phyloP scores from a whole-genome alignment of 108 stramenopile species.

The Phaeodactylum tricornutum region DNA sequence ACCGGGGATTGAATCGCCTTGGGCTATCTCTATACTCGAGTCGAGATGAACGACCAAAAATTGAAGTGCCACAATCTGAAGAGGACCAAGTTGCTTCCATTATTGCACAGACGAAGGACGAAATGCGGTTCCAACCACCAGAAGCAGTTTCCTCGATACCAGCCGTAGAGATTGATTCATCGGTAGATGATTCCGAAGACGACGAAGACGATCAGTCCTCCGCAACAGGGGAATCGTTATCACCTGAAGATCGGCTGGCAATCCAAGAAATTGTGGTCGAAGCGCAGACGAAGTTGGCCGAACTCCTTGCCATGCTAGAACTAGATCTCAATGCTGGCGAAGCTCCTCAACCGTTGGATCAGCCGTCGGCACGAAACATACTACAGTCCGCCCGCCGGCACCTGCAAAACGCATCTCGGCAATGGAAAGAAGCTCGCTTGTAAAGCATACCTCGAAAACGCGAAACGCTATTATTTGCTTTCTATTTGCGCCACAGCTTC shows the following conservation, averaged over 20 bases:
- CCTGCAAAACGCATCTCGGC: no score
- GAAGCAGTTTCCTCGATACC: background rate
- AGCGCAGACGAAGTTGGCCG: conserved; percentile 20
- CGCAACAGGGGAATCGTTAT: conserved; percentile 4
- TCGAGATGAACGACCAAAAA: conserved; percentile 12
- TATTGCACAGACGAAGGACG: conserved; percentile 37
- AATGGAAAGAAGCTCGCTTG: no score
- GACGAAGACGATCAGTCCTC: conserved; percentile 1
- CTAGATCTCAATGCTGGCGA: no score
- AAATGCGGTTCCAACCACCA: conserved; percentile 14
- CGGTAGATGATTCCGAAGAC: conserved; percentile 4
- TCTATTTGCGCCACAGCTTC: no score
- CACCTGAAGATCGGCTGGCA: conserved; percentile 17
- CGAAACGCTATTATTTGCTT: no score
- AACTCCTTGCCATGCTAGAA: conserved; percentile 19
- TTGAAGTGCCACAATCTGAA: conserved; percentile 23
- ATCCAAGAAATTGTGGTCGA: conserved; percentile 14
- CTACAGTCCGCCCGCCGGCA: no score
- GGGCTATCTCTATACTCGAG: conserved; percentile 21
- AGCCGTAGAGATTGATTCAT: no score
- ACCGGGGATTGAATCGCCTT: conserved; percentile 24
- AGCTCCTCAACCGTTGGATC: no score
- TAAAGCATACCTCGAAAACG: no score
- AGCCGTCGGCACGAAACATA: no score
- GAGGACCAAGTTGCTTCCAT: conserved; percentile 43